These are phyloP conservation scores for Cytospora leucostoma DNA, from an alignment of 2,329 filamentous ascomycete species.

Conservation along the genomic window DNA sequence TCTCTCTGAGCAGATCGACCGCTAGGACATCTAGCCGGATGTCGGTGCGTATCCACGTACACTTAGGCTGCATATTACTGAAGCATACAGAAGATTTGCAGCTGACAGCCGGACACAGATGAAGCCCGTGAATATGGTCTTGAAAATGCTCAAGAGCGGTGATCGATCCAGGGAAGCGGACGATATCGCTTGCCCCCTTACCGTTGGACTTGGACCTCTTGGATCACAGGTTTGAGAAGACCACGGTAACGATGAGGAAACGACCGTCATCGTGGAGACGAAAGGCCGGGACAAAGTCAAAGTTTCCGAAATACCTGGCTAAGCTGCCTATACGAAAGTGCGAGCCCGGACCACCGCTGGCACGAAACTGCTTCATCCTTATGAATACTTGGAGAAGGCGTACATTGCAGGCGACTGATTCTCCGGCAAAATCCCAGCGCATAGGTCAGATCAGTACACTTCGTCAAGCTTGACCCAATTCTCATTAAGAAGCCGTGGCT, in stretches of 20 bases:
- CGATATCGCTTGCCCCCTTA: slow-evolving; percentile 9
- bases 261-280: slow-evolving; percentile 17
- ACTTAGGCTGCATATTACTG: slow-evolving; percentile 7
- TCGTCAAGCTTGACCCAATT: too few species aligned
- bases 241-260: slow-evolving; percentile 6
- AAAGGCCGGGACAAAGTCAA: slow-evolving; percentile 1
- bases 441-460: too few species aligned
- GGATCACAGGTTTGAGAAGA: slow-evolving; percentile 12
- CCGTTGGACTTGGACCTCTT: not conserved
- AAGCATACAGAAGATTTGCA: slow-evolving; percentile 1
- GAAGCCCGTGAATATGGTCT: not conserved
- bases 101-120: not conserved
- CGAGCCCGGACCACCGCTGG: not conserved
- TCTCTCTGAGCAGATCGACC: not conserved
- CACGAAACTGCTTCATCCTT: slow-evolving; percentile 2
- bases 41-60: not conserved
- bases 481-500: too few species aligned
- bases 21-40: not conserved
- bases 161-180: not conserved
- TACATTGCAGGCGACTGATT: slow-evolving; percentile 1
- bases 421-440: not conserved
- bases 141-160: not conserved
- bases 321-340: not conserved
- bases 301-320: not conserved
- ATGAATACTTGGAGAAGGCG: not conserved